Evolutionary conservation across 2,329 filamentous ascomycete genomes (phyloP), one percentile per base, ranked within the genome.

Genomic region (Colletotrichum echinochloae): DNA sequence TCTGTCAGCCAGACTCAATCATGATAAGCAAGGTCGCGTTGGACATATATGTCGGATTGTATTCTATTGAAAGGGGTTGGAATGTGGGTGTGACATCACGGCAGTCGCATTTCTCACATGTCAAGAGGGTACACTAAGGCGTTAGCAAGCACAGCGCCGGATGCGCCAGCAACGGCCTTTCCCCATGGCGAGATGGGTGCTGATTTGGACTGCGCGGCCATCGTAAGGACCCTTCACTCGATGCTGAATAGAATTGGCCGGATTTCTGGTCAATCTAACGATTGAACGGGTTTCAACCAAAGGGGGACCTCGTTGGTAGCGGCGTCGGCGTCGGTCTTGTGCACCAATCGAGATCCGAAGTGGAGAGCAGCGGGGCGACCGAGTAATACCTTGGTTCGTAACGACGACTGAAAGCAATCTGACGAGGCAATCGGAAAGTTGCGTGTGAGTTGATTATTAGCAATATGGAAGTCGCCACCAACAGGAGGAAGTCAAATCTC

Each of bases 71-170:
- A 35, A 30, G 41, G 16, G 33, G 18, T 28, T 51, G 18, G 23
- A 48, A 39, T 23, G 48, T 7, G 23, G 30, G 44, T 46, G 59
- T 23, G 12, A 26, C 44, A 51, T 39, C 49, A 23, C n/a, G 26
- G 70, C 62, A 37, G 30, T 57, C 44, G 62, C 52, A 33, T 55
- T 49, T 60, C 60, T 85, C 86, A 97, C 95, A 99, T 95, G 82
- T 99, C 96, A 71, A 99, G 87, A 56, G 96, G 96, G 82, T 99
- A 99, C 68, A 98, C 95, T 73, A 98, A 84, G 54, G 95, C 93
- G 85, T 99, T 99, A 69, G 96, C 96, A 70, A 99, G 87, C 46
- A 98, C 94, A 56, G 96, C 96, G 72, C 96, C 96, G 26, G 94
- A 93, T 62, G 96, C 94, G 77, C 96, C 96, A 73, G 96, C 95